Evolutionary conservation across 169 alveolate species (phyloP).

Genomic region (Ichthyophthirius multifiliis): DNA sequence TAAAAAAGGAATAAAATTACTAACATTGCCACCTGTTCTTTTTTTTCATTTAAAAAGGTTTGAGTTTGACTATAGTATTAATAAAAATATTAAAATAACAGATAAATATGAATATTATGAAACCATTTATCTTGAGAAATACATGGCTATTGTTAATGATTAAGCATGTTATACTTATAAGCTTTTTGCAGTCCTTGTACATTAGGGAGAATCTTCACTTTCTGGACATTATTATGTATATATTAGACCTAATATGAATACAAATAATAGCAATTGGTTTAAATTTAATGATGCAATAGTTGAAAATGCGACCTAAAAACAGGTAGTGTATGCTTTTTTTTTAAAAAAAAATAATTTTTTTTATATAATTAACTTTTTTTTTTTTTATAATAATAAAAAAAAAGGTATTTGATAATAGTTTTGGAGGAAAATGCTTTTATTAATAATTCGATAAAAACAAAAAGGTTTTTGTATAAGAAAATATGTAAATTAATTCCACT

Average conservation of each 20-base stretch:
- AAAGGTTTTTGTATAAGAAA: not conserved
- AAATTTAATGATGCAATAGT: not conserved
- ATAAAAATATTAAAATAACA: not conserved
- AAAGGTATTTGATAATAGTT: not conserved
- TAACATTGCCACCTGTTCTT: not conserved
- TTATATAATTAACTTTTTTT: not conserved
- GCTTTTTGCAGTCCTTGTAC: not conserved
- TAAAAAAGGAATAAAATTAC: not conserved
- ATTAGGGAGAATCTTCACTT: not conserved
- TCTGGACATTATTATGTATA: constrained; percentile 1
- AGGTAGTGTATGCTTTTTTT: not conserved
- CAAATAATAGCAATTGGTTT: not conserved
- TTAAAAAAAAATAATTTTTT: not conserved
- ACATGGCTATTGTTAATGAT: not conserved
- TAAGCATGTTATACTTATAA: not conserved
- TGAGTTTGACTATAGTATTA: not conserved
- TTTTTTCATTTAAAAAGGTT: not conserved
- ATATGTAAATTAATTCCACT: not conserved
- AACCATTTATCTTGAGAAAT: not conserved
- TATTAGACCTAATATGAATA: not conserved
- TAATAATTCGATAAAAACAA: not conserved
- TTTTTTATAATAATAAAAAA: not conserved
- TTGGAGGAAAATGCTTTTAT: not conserved
- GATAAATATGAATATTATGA: not conserved
- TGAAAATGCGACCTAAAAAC: not conserved